These are phyloP conservation scores for Chalciporus sphaerocephalus DNA, from an alignment of 768 basidiomycete species.

Conservation along the genomic window DNA sequence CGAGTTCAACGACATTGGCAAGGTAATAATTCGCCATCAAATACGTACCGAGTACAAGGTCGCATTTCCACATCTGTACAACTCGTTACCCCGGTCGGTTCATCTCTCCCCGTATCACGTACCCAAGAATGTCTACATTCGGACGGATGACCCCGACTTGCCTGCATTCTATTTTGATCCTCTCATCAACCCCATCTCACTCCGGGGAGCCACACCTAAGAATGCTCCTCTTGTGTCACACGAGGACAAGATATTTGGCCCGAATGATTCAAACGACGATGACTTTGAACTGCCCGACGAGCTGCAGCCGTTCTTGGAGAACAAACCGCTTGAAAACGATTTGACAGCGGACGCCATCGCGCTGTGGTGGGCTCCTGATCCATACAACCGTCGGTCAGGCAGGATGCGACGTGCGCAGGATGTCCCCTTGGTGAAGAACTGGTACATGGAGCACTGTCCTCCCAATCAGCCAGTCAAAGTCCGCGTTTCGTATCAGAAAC, in stretches of 20 bases:
- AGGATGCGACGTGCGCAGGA: slow-evolving; percentile 94
- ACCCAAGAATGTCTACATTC: slow-evolving; percentile 98
- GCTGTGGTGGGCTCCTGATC: slow-evolving; percentile 97
- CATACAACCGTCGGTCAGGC: slow-evolving; percentile 89
- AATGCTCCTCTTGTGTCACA: slow-evolving; percentile 79
- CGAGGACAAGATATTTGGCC: slow-evolving; percentile 90
- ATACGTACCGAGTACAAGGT: slow-evolving; percentile 99
- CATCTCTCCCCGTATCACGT: slow-evolving; percentile 87
- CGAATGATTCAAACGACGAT: slow-evolving; percentile 79
- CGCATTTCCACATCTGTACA: slow-evolving; percentile 98
- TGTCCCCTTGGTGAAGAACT: slow-evolving; percentile 92
- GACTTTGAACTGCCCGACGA: slow-evolving; percentile 81
- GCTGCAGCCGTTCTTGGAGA: slow-evolving; percentile 74
- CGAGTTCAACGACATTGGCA: slow-evolving; percentile 99
- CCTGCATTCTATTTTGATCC: slow-evolving; percentile 99
- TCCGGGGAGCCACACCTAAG: slow-evolving; percentile 81
- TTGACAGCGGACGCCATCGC: slow-evolving; percentile 95
- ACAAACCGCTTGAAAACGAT: slow-evolving; percentile 80
- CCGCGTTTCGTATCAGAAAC: slow-evolving; percentile 97
- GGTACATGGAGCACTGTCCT: slow-evolving; percentile 98
- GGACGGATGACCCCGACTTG: slow-evolving; percentile 98
- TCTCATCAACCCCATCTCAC: slow-evolving; percentile 94
- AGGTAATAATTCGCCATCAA: slow-evolving; percentile 98
- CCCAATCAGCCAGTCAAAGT: slow-evolving; percentile 96
- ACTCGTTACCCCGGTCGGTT: slow-evolving; percentile 93